Base-by-base conservation (phyloP, 352 stramenopile genomes). In the Globisporangium mamillatum region DNA sequence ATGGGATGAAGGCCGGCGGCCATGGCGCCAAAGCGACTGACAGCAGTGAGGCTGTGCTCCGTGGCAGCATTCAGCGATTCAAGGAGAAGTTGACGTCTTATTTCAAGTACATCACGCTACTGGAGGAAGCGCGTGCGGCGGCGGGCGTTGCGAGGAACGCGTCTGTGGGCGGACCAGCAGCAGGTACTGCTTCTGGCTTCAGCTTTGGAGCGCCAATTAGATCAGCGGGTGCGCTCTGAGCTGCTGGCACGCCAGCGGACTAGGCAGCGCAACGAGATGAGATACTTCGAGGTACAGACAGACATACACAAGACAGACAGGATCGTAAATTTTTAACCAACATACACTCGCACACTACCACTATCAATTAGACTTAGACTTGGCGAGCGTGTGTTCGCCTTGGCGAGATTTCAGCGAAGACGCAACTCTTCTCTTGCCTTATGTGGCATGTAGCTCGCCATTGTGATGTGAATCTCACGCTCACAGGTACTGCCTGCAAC, bases 121-220 rank as follows among this genome's bases (percentile, higher is more conserved):
- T 91, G 0, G 80, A 92, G 57, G 80, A 91, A 66, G 80, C 82
- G 44, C 71, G 81, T 46, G 76, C 80, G 68, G 81, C 81, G 0
- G 74, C 78, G 3, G 74, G 68, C 24, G 52, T 86, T n/a, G 78
- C 82, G 20, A 75, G 74, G 22, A 71, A 64, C 46, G 72, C 73
- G 41, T 66, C 75, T 5, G 65, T 58, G 16, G 66, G 46, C 27
- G 52, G 50, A 16, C 3, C 32, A 48, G 25, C 38, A 38, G 29
- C 8, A 34, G 18, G 44, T 10, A 22, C 10, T 1, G 27, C 54
- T 2, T 48, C 38, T 20, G 53, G 25, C 20, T 71, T 71, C 32
- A 58, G 68, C 46, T 74, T 72, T 38, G 54, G 62, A 18, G 53
- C 27, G 22, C 27, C 52, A n/a, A 53, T 68, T 32, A 41, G 60